Conservation (phyloP, 2,329 filamentous ascomycete species). For the Rhynchosporium graminicola region DNA sequence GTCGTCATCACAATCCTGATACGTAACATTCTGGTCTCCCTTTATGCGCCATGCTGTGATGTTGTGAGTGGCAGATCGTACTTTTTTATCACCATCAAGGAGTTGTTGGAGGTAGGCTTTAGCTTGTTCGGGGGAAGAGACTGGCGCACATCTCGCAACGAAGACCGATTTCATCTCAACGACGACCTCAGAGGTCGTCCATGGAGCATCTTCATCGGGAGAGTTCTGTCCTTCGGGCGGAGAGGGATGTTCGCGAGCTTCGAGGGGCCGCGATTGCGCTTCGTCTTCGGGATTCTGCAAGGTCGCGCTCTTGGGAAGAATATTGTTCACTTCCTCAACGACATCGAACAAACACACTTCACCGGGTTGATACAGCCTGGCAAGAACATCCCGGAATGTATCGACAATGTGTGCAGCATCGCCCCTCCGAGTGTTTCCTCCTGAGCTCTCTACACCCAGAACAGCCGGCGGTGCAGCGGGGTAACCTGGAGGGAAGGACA, state of each 20-base stretch:
- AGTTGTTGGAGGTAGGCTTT: slow-evolving; percentile 72
- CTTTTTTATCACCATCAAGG: slow-evolving; percentile 78
- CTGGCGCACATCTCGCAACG: slow-evolving; percentile 71
- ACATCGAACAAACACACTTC: slow-evolving; percentile 88
- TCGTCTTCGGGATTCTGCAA: background rate
- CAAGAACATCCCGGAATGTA: slow-evolving; percentile 66
- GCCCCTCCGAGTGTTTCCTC: slow-evolving; percentile 65
- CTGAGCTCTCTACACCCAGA: slow-evolving; percentile 77
- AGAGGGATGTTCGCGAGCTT: no score
- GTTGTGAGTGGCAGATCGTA: slow-evolving; percentile 88
- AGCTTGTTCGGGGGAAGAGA: slow-evolving; percentile 71
- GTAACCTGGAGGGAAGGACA: slow-evolving; percentile 74
- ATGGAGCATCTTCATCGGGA: slow-evolving; percentile 48
- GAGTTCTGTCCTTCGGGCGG: no score
- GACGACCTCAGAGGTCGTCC: slow-evolving; percentile 73
- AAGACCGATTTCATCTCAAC: slow-evolving; percentile 88
- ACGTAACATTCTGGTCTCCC: slow-evolving; percentile 53
- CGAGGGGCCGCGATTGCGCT: no score
- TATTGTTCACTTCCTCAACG: slow-evolving; percentile 68
- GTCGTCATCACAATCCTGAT: slow-evolving; percentile 94
- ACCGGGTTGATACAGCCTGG: slow-evolving; percentile 68
- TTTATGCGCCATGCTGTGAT: slow-evolving; percentile 92
- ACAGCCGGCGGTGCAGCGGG: slow-evolving; percentile 73
- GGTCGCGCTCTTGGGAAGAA: slow-evolving; percentile 11
- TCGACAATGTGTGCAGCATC: slow-evolving; percentile 71